Percentiles rank a stretch among this genome's conserved stretches.
phyloP scores from a whole-genome alignment of 495 filamentous ascomycete species.

The Penicillium samsonianum region DNA sequence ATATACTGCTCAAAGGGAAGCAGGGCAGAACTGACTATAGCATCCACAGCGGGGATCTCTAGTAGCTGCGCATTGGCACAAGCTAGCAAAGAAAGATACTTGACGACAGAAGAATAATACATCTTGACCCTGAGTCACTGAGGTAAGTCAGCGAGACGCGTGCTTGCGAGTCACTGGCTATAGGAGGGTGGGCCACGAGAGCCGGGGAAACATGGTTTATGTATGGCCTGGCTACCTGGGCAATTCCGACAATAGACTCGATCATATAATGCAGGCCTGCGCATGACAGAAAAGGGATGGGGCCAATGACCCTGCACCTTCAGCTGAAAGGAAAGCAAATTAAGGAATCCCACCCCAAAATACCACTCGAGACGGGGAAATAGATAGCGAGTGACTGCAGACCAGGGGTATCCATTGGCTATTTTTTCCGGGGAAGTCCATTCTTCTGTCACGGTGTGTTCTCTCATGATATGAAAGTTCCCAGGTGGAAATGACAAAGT shows the following conservation, averaged over 20 bases:
- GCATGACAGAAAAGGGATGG: conserved; percentile 13
- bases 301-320: conserved; percentile 7
- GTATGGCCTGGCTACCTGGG: not conserved
- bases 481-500: conserved; percentile 13
- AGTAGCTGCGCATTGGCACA: conserved; percentile 26
- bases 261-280: conserved; percentile 10
- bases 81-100: conserved; percentile 20
- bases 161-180: conserved; percentile 2
- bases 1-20: conserved; percentile 20
- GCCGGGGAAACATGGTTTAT: conserved; percentile 8
- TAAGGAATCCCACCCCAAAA: conserved; percentile 21
- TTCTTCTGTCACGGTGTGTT: conserved; percentile 21
- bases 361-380: conserved; percentile 30
- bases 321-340: conserved; percentile 4
- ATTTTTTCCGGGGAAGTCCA: conserved; percentile 1
- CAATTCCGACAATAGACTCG: not conserved
- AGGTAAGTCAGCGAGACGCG: not conserved
- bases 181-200: conserved; percentile 1
- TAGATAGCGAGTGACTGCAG: conserved; percentile 22
- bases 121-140: conserved; percentile 18
- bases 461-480: conserved; percentile 21
- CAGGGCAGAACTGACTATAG: conserved; percentile 24
- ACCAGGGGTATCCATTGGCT: conserved; percentile 9
- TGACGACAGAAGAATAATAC: conserved; percentile 18
- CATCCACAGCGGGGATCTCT: conserved; percentile 24